phyloP scores from a whole-genome alignment of 75 land plant species.

The Pinus albicaulis region DNA sequence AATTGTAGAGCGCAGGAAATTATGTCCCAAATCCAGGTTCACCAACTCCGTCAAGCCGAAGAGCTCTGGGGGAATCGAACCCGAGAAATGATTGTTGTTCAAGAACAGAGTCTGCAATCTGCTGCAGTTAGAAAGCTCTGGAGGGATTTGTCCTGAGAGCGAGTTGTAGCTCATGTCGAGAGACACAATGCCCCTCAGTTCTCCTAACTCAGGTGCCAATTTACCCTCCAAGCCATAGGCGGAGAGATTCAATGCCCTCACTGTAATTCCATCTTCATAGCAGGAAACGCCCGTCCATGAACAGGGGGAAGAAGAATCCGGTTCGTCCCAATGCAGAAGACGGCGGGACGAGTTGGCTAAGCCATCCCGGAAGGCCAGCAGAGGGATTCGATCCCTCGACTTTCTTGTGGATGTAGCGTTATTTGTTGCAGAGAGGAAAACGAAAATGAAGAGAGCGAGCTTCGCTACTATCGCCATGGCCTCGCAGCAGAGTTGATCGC shows the following conservation, averaged over 20 bases:
- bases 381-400: constrained; percentile 5
- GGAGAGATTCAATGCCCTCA: constrained; percentile 28
- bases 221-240: constrained; percentile 32
- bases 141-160: constrained; percentile 42
- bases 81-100: constrained; percentile 9
- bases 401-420: too few species aligned
- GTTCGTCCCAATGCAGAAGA: neutral
- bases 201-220: constrained; percentile 51
- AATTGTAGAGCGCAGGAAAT: constrained; percentile 23
- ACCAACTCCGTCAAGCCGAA: constrained; percentile 2
- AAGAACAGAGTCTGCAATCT: constrained; percentile 12
- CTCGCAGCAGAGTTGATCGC: too few species aligned
- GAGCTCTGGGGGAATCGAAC: constrained; percentile 22
- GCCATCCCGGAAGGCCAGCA: constrained; percentile 1
- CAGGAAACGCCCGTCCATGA: constrained; percentile 21
- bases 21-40: constrained; percentile 17
- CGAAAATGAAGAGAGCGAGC: too few species aligned
- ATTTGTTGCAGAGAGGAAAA: too few species aligned
- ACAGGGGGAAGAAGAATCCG: constrained; percentile 13
- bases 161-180: constrained; percentile 37
- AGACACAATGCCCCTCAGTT: constrained; percentile 23
- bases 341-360: neutral
- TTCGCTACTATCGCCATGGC: too few species aligned
- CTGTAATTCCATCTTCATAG: neutral
- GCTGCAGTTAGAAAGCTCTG: constrained; percentile 26